Base-by-base conservation (phyloP, 306 rosid species). In the Coriaria nepalensis region DNA sequence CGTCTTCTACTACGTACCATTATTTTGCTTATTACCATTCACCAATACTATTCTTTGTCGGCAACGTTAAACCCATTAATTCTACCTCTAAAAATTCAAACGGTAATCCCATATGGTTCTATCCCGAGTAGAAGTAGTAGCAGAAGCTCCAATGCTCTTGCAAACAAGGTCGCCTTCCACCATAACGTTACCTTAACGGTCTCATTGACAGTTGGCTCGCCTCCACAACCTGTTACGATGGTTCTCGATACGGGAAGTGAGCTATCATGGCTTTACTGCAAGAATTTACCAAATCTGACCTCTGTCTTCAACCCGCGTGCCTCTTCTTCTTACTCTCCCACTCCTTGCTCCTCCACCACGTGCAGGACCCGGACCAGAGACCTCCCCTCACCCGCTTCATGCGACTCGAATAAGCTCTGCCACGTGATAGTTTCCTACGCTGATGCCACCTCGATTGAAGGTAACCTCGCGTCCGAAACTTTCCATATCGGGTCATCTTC, bases 241-340 rank as follows among this genome's bases (percentile, higher is more conserved):
- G 85, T 83, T 45, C 67, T 83, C 15, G 94, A 83, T 67, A 87
- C 94, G 4, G 96, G 96, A 9, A 82, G 94, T 45, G 96, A 83
- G 49, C 94, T 87, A 49, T 80, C 94, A 8, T 87, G 96, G 96
- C 85, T 83, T 7, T 79, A 72, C 41, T 78, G 94, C 61, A 82
- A 66, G 62, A 72, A 8, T 33, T 54, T 74, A 33, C 46, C 15
- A 6, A 62, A 53, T 13, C 56, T 49, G 2, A 36, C 65, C 8
- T 0, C 35, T 33, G 10, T 67, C 0, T 78, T 75, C 43, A 57
- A 80, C 76, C 85, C 78, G 65, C 52, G 39, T 43, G 39, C 41
- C 2, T 87, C 96, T 5, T 62, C 75, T 0, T 71, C 94, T 0
- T 87, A 69, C 72, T 20, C 47, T 0, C 81, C 93, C 47, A 55